Conservation (phyloP, 768 basidiomycete genomes). For the Tricholoma flavovirens region DNA sequence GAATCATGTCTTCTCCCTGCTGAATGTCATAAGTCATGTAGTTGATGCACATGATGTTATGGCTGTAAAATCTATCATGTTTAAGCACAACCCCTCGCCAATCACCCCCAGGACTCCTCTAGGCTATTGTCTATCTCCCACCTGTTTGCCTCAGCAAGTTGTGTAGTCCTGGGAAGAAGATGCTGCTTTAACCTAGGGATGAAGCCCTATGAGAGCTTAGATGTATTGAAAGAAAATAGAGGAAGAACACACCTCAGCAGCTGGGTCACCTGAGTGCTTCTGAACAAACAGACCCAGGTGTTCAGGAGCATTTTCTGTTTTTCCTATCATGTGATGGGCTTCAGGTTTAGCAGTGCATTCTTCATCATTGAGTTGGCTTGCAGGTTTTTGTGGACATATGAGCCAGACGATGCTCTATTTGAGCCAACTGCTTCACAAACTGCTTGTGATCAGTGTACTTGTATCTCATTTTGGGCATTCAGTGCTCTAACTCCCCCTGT, state of each 20-base stretch:
- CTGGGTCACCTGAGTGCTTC: neutral
- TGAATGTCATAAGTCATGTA: neutral
- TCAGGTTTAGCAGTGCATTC: neutral
- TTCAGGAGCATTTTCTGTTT: neutral
- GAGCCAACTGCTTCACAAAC: conserved; percentile 7
- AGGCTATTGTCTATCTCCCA: neutral
- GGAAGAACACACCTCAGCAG: neutral
- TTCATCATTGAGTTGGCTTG: neutral
- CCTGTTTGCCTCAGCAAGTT: neutral
- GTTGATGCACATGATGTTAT: neutral
- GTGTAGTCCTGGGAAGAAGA: neutral
- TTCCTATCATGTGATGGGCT: neutral
- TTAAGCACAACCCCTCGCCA: neutral
- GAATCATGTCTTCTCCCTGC: neutral
- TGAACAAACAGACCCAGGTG: neutral
- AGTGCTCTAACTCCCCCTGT: conserved; percentile 16
- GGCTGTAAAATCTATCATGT: neutral
- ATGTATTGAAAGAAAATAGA: neutral
- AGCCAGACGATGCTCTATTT: conserved; percentile 9
- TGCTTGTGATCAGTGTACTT: conserved; percentile 5
- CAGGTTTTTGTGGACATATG: neutral
- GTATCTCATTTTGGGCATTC: conserved; percentile 9
- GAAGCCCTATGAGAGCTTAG: neutral
- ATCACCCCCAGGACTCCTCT: neutral
- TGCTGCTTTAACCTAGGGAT: neutral